Percentiles rank a stretch among this genome's conserved stretches.
Conservation (phyloP, 1,284 basidiomycete genomes). For the Trametes pubescens region DNA sequence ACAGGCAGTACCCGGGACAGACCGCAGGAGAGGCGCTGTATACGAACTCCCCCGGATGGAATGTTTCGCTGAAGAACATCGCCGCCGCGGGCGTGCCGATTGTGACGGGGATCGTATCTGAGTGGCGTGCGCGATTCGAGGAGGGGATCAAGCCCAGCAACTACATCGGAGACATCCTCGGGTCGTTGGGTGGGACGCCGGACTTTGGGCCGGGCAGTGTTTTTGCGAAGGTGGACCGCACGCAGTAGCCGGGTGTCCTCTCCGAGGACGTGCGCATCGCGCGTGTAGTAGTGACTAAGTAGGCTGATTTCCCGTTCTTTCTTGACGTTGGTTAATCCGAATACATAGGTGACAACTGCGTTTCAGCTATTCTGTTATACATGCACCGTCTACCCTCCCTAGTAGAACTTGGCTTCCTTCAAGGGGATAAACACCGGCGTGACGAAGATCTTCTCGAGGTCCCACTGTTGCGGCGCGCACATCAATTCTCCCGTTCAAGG, state of each 20-base stretch:
- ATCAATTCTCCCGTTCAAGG: not conserved
- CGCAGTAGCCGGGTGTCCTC: too few species aligned
- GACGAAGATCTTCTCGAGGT: constrained; percentile 8
- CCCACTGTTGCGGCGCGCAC: constrained; percentile 1
- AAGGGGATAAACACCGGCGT: constrained; percentile 1
- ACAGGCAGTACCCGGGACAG: too few species aligned
- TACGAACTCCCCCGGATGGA: constrained; percentile 34
- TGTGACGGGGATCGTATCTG: constrained; percentile 41
- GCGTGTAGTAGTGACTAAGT: too few species aligned
- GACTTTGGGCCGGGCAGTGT: not conserved
- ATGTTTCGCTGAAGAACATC: constrained; percentile 40
- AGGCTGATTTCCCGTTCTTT: too few species aligned
- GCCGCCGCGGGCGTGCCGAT: constrained; percentile 43
- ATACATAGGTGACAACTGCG: too few species aligned
- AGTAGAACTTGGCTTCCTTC: constrained; percentile 11
- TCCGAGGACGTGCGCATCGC: too few species aligned
- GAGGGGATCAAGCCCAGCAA: too few species aligned
- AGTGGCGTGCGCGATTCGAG: too few species aligned
- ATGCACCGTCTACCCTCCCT: not conserved
- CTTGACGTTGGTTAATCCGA: too few species aligned
- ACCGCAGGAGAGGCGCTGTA: too few species aligned
- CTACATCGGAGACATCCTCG: constrained; percentile 44
- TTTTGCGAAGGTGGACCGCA: too few species aligned
- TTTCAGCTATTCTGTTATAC: too few species aligned
- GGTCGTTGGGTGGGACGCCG: constrained; percentile 3